These are phyloP conservation scores for Amanita thiersii DNA, from an alignment of 768 basidiomycete genomes.

Conservation along the genomic window DNA sequence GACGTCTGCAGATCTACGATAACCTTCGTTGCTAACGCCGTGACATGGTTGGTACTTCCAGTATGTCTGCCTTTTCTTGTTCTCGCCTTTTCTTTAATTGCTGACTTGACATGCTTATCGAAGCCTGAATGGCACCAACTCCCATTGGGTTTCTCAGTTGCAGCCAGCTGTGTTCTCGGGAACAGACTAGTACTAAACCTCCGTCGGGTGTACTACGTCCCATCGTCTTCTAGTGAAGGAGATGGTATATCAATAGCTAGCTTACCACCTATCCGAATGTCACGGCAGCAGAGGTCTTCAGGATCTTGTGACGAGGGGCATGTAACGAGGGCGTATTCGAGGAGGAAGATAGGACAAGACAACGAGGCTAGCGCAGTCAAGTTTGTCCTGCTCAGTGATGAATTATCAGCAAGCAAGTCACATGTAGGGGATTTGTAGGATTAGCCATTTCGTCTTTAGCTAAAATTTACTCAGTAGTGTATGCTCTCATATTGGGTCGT, in stretches of 20 bases:
- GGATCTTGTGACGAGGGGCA: neutral
- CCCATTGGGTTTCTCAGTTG: conserved; percentile 16
- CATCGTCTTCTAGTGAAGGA: conserved; percentile 1
- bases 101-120: neutral
- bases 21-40: conserved; percentile 13
- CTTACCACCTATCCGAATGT: neutral
- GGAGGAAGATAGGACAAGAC: no score
- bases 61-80: conserved; percentile 10
- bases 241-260: neutral
- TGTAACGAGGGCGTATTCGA: no score
- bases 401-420: no score
- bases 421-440: no score
- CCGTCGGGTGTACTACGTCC: conserved; percentile 18
- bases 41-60: conserved; percentile 14
- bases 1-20: conserved; percentile 17
- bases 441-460: no score
- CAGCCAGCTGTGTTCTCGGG: conserved; percentile 19
- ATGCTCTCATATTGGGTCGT: no score
- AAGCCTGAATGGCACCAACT: conserved; percentile 17
- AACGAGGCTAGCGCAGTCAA: no score
- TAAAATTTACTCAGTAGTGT: no score
- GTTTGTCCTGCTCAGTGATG: no score
- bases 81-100: neutral
- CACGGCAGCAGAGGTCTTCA: neutral
- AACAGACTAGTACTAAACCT: conserved; percentile 20